Conservation (phyloP, 768 basidiomycete species). For the Tubosaeta brunneosetosa region DNA sequence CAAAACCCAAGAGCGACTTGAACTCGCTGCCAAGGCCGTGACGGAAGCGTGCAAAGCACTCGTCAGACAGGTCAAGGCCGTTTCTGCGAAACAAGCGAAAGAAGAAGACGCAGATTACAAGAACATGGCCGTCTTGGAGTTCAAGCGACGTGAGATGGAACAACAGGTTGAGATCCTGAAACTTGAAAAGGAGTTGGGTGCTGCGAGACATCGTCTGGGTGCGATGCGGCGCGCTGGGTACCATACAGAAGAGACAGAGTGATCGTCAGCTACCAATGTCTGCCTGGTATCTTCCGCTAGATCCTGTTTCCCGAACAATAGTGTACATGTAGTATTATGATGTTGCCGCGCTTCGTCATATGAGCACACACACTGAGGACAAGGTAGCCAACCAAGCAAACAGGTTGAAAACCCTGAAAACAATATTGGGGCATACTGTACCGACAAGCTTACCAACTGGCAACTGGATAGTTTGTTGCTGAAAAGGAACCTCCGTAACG, state of each 20-base stretch:
- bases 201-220: constrained; percentile 74
- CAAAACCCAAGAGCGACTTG: constrained; percentile 94
- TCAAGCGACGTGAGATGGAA: constrained; percentile 98
- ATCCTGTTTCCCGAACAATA: constrained; percentile 14
- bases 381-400: neutral
- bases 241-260: constrained; percentile 81
- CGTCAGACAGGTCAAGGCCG: constrained; percentile 93
- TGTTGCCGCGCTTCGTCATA: constrained; percentile 1
- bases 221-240: constrained; percentile 87
- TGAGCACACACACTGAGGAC: no score
- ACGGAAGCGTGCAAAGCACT: constrained; percentile 96
- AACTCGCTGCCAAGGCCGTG: constrained; percentile 95
- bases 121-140: constrained; percentile 90
- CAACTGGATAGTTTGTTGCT: neutral
- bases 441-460: neutral
- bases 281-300: neutral
- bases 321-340: constrained; percentile 24
- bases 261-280: constrained; percentile 5
- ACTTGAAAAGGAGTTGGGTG: constrained; percentile 92
- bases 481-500: neutral
- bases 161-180: constrained; percentile 98
- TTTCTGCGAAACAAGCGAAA: constrained; percentile 76
- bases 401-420: neutral
- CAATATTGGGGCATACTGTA: neutral
- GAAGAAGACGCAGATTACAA: constrained; percentile 82